phyloP scores from a whole-genome alignment of 2,329 filamentous ascomycete species.

The Aspergillus puulaauensis region DNA sequence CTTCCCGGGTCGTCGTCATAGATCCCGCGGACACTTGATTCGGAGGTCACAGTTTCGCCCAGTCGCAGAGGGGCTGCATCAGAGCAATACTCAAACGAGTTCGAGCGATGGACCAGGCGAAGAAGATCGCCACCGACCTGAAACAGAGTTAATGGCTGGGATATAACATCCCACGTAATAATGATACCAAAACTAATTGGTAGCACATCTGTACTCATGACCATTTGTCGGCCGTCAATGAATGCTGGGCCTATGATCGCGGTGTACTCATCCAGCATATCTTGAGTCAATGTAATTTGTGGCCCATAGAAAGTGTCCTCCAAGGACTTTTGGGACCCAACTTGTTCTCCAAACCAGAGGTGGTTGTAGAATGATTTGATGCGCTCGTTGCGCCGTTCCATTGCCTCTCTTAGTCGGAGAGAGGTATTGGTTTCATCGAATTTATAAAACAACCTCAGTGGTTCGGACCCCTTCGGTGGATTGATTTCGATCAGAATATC shows the following conservation, averaged over 20 bases:
- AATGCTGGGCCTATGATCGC: conserved; percentile 12
- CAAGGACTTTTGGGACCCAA: conserved; percentile 68
- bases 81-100: conserved; percentile 13
- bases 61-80: conserved; percentile 7
- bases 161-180: conserved; percentile 18
- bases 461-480: conserved; percentile 32
- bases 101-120: conserved; percentile 17
- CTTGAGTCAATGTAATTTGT: conserved; percentile 12
- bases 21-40: conserved; percentile 12
- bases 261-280: conserved; percentile 66
- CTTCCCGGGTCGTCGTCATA: conserved; percentile 14
- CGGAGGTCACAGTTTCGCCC: conserved; percentile 15
- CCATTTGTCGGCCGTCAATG: conserved; percentile 8
- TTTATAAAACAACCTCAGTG: conserved; percentile 75
- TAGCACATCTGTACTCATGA: conserved; percentile 3
- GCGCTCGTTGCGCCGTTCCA: conserved; percentile 86
- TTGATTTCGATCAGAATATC: conserved; percentile 12
- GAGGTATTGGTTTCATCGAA: conserved; percentile 90
- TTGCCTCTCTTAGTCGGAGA: conserved; percentile 87
- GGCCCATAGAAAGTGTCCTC: conserved; percentile 77
- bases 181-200: conserved; percentile 16
- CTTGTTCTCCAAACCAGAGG: conserved; percentile 86
- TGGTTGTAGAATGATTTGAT: conserved; percentile 98
- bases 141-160: conserved; percentile 7
- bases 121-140: conserved; percentile 16